Evolutionary conservation across 1,139 yeast species (phyloP).

Genomic region (Taphrina deformans): DNA sequence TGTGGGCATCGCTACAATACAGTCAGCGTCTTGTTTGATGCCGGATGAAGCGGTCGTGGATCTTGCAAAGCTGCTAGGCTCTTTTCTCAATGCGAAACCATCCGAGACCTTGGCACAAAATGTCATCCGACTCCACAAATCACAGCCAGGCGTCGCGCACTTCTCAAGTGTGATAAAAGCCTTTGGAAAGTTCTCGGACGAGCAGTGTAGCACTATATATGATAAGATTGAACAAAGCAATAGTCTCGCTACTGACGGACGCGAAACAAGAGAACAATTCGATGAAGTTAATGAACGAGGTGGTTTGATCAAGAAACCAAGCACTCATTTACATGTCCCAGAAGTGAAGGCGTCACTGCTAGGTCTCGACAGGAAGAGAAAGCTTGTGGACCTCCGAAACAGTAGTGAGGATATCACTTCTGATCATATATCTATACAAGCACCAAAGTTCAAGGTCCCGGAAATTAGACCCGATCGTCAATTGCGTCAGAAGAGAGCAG

Average conservation of each 20-base stretch:
- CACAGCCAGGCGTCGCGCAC: constrained; percentile 21
- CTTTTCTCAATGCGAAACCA: constrained; percentile 11
- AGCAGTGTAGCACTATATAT: constrained; percentile 7
- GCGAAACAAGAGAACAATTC: neutral
- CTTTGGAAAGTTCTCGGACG: constrained; percentile 33
- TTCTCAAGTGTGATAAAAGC: constrained; percentile 32
- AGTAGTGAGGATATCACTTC: neutral
- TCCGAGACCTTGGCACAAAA: constrained; percentile 34
- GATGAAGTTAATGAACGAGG: neutral
- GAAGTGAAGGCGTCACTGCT: constrained; percentile 6
- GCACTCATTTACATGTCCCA: neutral
- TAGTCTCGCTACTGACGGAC: neutral
- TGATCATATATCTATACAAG: constrained; percentile 23
- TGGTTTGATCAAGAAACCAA: constrained; percentile 23
- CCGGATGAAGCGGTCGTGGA: neutral
- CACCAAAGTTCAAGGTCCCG: constrained; percentile 17
- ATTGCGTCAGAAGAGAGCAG: constrained; percentile 37
- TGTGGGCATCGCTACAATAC: neutral
- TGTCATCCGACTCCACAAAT: constrained; percentile 32
- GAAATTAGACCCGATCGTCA: constrained; percentile 5
- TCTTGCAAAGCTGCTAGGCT: constrained; percentile 19
- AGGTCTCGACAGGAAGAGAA: constrained; percentile 24
- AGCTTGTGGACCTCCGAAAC: neutral
- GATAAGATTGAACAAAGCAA: neutral
- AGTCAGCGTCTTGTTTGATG: neutral